Conservation (phyloP, 257 asterid genomes). For the Solanum lignicaule region DNA sequence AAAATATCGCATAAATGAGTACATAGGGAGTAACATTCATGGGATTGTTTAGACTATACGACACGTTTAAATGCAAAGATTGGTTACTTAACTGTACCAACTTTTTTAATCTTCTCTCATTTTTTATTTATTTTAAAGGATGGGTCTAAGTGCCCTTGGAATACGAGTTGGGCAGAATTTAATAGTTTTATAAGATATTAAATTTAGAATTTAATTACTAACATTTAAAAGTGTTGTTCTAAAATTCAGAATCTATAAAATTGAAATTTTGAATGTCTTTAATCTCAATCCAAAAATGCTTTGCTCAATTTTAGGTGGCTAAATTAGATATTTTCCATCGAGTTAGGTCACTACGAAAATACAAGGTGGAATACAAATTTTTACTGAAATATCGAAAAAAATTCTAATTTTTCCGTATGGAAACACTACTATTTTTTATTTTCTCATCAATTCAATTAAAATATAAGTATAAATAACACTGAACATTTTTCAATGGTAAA, state of each 20-base stretch:
- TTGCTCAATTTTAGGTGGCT: neutral
- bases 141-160: neutral
- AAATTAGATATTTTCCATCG: neutral
- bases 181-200: too few species aligned
- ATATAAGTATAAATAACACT: rapidly evolving
- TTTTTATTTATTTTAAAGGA: too few species aligned
- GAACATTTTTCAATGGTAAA: too few species aligned
- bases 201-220: too few species aligned
- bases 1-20: too few species aligned
- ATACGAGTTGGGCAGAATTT: neutral
- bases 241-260: too few species aligned
- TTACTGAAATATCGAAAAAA: neutral
- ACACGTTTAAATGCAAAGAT: neutral
- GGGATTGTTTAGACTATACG: neutral
- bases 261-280: too few species aligned
- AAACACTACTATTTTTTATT: too few species aligned
- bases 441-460: too few species aligned
- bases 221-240: too few species aligned
- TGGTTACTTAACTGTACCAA: conserved; percentile 23
- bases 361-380: rapidly evolving
- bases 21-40: neutral
- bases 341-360: too few species aligned
- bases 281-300: too few species aligned
- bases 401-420: rapidly evolving
- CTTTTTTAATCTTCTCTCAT: conserved; percentile 1